These are phyloP conservation scores for Epichloe baconii DNA, from an alignment of 2,329 filamentous ascomycete species.

Conservation along the genomic window DNA sequence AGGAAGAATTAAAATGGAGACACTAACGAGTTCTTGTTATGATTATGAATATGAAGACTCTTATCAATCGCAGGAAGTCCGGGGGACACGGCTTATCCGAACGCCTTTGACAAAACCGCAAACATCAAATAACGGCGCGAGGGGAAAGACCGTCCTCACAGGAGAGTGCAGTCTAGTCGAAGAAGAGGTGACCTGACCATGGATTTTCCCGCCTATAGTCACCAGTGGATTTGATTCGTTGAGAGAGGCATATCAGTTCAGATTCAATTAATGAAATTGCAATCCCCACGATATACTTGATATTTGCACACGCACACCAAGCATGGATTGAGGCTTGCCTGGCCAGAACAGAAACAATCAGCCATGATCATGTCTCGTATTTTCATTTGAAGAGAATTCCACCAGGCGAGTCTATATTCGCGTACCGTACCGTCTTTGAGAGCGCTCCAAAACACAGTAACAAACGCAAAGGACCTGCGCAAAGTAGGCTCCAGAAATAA, in stretches of 20 bases:
- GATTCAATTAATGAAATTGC: background rate
- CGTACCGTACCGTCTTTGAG: no score
- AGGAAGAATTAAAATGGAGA: background rate
- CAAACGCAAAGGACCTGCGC: no score
- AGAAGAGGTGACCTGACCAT: background rate
- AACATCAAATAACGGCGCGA: background rate
- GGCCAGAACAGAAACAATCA: background rate
- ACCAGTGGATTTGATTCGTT: background rate
- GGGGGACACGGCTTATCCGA: background rate
- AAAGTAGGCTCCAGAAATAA: no score
- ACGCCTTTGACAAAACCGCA: no score
- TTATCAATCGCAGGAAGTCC: background rate
- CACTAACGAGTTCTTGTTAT: slow-evolving; percentile 1
- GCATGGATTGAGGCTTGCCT: no score
- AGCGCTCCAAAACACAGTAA: no score
- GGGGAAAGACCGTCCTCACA: background rate
- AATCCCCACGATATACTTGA: background rate
- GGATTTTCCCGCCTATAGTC: background rate
- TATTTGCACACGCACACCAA: no score
- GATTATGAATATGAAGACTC: slow-evolving; percentile 4
- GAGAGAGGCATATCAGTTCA: background rate
- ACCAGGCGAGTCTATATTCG: background rate
- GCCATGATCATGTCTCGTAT: background rate
- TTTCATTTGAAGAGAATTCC: background rate
- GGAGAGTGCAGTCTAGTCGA: background rate